phyloP scores from a whole-genome alignment of 352 stramenopile species.

The Globisporangium paddicum region DNA sequence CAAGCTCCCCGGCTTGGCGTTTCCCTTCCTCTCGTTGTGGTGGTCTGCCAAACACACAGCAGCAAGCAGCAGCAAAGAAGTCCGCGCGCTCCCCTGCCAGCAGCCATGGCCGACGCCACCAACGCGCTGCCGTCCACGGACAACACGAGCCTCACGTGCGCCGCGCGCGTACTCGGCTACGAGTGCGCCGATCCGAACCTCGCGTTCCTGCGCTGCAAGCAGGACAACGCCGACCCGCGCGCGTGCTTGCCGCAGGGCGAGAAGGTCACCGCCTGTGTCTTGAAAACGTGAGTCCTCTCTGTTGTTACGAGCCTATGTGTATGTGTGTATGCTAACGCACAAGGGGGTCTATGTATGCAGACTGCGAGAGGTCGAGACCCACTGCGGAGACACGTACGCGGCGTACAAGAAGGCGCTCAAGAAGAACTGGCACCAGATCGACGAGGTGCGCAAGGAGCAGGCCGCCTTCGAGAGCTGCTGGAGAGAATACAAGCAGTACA shows the following conservation, averaged over 20 bases:
- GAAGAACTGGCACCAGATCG: conserved; percentile 87
- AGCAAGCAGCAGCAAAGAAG: conserved; percentile 5
- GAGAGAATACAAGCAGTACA: conserved; percentile 73
- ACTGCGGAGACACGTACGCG: conserved; percentile 83
- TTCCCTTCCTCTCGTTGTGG: conserved; percentile 14
- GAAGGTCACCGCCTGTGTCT: conserved; percentile 83
- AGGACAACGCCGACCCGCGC: conserved; percentile 72
- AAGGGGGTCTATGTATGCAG: conserved; percentile 19
- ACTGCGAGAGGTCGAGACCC: conserved; percentile 67
- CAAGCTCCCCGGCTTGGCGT: too few species aligned
- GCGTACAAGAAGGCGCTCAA: conserved; percentile 87
- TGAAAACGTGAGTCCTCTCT: conserved; percentile 69
- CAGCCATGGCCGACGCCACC: conserved; percentile 43
- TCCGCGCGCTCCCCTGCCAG: neutral
- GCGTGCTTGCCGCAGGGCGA: conserved; percentile 81
- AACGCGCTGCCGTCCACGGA: conserved; percentile 72
- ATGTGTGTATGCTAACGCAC: conserved; percentile 2
- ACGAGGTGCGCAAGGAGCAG: conserved; percentile 84
- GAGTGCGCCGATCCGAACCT: conserved; percentile 84
- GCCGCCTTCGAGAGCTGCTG: conserved; percentile 82
- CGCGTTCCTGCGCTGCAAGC: conserved; percentile 85
- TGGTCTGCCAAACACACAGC: conserved; percentile 5
- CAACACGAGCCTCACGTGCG: conserved; percentile 86
- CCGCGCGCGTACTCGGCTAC: conserved; percentile 73
- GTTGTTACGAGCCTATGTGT: neutral